phyloP scores from a whole-genome alignment of 2,329 filamentous ascomycete genomes.

The Pseudocercospora ulei region DNA sequence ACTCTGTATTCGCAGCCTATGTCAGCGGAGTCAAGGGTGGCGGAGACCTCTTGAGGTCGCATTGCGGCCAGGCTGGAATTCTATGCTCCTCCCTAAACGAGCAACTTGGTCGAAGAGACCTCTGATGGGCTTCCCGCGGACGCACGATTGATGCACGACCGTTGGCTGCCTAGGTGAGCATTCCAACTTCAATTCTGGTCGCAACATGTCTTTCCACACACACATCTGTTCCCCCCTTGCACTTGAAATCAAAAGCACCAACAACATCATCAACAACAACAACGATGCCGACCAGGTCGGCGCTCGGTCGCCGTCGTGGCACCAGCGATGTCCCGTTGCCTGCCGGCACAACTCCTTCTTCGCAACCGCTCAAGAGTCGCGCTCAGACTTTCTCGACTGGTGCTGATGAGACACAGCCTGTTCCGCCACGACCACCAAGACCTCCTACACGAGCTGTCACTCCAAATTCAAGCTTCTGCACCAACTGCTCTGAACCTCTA shows the following conservation, averaged over 20 bases:
- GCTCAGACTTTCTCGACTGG: not conserved
- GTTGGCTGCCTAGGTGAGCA: constrained; percentile 1
- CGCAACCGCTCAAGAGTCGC: constrained; percentile 1
- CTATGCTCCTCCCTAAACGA: constrained; percentile 3
- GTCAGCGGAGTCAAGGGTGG: not conserved
- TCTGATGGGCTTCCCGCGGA: not conserved
- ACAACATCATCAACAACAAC: not conserved
- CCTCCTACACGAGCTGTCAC: too few relatives aligned
- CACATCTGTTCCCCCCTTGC: not conserved
- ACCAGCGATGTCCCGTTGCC: not conserved
- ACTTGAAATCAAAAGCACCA: too few relatives aligned
- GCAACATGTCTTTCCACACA: too few relatives aligned
- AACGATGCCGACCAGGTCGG: not conserved
- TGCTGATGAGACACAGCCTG: not conserved
- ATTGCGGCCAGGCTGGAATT: not conserved
- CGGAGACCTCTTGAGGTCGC: not conserved
- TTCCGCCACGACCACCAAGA: not conserved
- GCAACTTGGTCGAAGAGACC: constrained; percentile 7
- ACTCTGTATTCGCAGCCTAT: not conserved
- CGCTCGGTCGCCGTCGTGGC: not conserved
- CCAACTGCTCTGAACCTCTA: not conserved
- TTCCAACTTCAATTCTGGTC: not conserved
- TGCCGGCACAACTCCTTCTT: constrained; percentile 3
- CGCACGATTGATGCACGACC: not conserved
- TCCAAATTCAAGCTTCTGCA: not conserved